Evolutionary conservation across 176 grass and related monocot species (phyloP).

Genomic region (Oryza glumipatula): DNA sequence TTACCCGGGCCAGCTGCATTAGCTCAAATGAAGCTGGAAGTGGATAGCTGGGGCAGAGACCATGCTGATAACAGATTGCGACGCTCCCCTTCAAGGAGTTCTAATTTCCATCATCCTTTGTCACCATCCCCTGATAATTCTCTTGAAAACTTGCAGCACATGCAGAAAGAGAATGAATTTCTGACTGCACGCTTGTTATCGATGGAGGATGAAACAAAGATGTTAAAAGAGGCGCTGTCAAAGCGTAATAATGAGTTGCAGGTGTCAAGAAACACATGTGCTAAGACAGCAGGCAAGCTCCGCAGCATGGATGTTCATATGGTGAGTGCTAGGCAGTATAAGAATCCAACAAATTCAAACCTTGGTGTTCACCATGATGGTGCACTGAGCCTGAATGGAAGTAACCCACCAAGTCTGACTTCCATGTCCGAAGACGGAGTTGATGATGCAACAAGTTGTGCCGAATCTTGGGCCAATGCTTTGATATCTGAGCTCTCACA

Average conservation of each 20-base stretch:
- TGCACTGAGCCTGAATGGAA: conserved; percentile 74
- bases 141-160: conserved; percentile 70
- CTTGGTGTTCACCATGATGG: conserved; percentile 70
- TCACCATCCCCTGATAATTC: conserved; percentile 51
- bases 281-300: conserved; percentile 83
- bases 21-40: conserved; percentile 99
- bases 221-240: conserved; percentile 91
- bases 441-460: conserved; percentile 84
- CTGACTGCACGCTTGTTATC: conserved; percentile 79
- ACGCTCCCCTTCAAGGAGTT: conserved; percentile 72
- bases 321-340: conserved; percentile 63
- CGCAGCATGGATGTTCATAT: conserved; percentile 79
- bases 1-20: conserved; percentile 93
- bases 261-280: conserved; percentile 80
- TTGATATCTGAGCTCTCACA: conserved; percentile 83
- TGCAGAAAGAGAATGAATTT: conserved; percentile 97
- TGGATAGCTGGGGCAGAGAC: conserved; percentile 87
- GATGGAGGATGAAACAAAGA: conserved; percentile 97
- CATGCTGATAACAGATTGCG: conserved; percentile 80
- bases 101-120: conserved; percentile 52
- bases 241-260: conserved; percentile 93
- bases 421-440: conserved; percentile 99
- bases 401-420: conserved; percentile 88
- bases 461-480: conserved; percentile 83
- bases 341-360: conserved; percentile 63